phyloP scores from a whole-genome alignment of 257 asterid species.

The Coffea eugenioides region DNA sequence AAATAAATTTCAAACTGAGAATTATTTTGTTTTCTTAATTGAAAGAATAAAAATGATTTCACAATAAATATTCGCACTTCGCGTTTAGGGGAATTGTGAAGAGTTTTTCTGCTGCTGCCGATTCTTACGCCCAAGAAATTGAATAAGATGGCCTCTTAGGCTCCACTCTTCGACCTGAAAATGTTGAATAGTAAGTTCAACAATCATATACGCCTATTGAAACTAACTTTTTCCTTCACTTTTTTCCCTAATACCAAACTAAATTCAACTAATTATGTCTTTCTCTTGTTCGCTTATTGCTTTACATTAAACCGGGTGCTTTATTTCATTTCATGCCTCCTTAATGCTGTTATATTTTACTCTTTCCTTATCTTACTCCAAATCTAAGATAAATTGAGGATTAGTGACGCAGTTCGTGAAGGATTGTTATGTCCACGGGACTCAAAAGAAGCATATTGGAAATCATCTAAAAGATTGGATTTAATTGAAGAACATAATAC shows the following conservation, averaged over 20 bases:
- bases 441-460: not conserved
- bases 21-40: no score
- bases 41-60: no score
- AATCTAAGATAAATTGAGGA: not conserved
- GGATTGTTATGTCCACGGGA: not conserved
- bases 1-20: no score
- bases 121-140: not conserved
- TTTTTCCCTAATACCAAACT: not conserved
- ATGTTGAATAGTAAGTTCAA: not conserved
- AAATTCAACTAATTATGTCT: no score
- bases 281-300: not conserved
- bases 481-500: not conserved
- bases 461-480: not conserved
- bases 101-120: not conserved
- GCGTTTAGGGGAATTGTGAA: not conserved
- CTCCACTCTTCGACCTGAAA: constrained; percentile 31
- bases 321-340: not conserved
- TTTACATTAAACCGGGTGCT: no score
- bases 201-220: not conserved
- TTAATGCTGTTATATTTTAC: not conserved
- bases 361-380: not conserved
- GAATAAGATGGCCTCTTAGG: constrained; percentile 28
- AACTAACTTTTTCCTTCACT: no score
- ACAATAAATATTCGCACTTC: no score
- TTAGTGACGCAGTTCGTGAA: no score